A percentile compares a stretch with the other conserved stretches of the same genome.
Conservation (phyloP, 768 basidiomycete species). For the Agrocybe pediades region DNA sequence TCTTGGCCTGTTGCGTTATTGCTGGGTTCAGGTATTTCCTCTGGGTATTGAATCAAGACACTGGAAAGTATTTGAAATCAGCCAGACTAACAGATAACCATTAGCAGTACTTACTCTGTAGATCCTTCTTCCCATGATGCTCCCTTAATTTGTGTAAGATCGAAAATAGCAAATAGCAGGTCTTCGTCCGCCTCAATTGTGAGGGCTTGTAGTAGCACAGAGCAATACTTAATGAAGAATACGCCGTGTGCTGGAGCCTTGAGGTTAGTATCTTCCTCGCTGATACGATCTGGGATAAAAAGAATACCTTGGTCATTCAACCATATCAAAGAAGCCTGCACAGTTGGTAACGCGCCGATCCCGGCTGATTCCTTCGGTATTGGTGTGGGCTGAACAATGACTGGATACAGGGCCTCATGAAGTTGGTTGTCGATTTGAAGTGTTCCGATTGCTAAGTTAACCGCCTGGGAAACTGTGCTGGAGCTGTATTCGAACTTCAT, state of each 20-base stretch:
- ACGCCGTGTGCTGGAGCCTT: slow-evolving; percentile 85
- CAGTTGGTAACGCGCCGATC: slow-evolving; percentile 82
- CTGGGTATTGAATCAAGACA: slow-evolving; percentile 69
- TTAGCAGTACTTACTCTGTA: slow-evolving; percentile 60
- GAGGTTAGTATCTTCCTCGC: not conserved
- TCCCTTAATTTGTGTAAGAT: slow-evolving; percentile 90
- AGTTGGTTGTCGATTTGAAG: slow-evolving; percentile 97
- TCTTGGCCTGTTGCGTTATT: slow-evolving; percentile 70
- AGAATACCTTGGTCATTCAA: slow-evolving; percentile 87
- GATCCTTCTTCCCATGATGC: slow-evolving; percentile 81
- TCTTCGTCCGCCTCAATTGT: slow-evolving; percentile 98
- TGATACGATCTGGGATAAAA: not conserved
- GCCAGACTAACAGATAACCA: not conserved
- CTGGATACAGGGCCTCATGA: slow-evolving; percentile 93
- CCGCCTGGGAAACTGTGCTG: slow-evolving; percentile 75
- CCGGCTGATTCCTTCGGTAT: slow-evolving; percentile 74
- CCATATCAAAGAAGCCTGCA: slow-evolving; percentile 87
- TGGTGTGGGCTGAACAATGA: slow-evolving; percentile 92
- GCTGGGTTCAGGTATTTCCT: slow-evolving; percentile 71
- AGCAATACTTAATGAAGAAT: slow-evolving; percentile 96
- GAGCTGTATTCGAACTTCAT: slow-evolving; percentile 86
- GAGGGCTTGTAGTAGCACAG: slow-evolving; percentile 89
- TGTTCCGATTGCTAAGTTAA: slow-evolving; percentile 80
- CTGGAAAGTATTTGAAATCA: slow-evolving; percentile 27
- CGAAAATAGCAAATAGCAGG: slow-evolving; percentile 88